A percentile compares a stretch with the other conserved stretches of the same genome.
Conservation (phyloP, 768 basidiomycete genomes). For the Psilocybe cubensis region DNA sequence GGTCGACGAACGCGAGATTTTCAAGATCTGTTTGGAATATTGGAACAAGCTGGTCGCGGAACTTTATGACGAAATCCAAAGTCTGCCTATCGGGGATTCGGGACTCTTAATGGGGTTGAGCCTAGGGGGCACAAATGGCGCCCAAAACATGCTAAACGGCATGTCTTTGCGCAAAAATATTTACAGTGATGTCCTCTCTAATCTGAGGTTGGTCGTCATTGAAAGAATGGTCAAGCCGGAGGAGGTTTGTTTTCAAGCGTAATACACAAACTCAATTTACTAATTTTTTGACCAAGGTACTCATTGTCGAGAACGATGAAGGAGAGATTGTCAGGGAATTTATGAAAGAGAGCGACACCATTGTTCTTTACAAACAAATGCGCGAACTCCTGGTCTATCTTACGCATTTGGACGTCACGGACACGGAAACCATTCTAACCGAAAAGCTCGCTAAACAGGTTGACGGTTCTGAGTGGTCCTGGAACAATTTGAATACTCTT, state of each 20-base stretch:
- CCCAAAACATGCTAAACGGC: constrained; percentile 70
- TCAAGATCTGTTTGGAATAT: constrained; percentile 99
- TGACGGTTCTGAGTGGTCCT: constrained; percentile 97
- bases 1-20: constrained; percentile 98
- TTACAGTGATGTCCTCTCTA: constrained; percentile 93
- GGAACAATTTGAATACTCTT: constrained; percentile 98
- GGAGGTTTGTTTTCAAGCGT: constrained; percentile 61
- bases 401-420: constrained; percentile 93
- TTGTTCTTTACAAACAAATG: constrained; percentile 99
- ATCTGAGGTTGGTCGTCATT: constrained; percentile 93
- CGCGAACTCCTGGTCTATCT: constrained; percentile 96
- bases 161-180: constrained; percentile 91
- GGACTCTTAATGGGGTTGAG: constrained; percentile 89
- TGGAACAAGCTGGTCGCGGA: constrained; percentile 96
- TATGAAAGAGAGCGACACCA: constrained; percentile 98
- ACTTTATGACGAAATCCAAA: constrained; percentile 96
- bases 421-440: constrained; percentile 96
- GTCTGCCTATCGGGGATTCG: constrained; percentile 84
- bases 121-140: constrained; percentile 68
- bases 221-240: constrained; percentile 99
- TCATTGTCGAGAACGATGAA: constrained; percentile 99
- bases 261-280: not conserved
- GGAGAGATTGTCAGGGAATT: constrained; percentile 99
- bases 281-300: constrained; percentile 57
- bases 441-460: constrained; percentile 98